Percentiles rank a stretch among this genome's conserved stretches.
Conservation (phyloP, 768 basidiomycete genomes). For the Rhodocollybia butyracea region DNA sequence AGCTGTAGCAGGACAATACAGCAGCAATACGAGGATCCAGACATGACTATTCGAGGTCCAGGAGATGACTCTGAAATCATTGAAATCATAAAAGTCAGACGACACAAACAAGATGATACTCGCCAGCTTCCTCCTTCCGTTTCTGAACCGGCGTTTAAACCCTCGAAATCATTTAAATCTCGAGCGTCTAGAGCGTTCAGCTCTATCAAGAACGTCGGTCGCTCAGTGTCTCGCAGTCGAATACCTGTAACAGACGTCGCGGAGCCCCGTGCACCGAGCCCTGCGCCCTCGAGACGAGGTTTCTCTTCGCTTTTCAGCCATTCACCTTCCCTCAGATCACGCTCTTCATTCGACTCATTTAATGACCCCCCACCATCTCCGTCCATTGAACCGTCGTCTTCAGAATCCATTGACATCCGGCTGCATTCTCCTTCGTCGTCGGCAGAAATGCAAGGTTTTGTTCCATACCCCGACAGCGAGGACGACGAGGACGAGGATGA, state of each 20-base stretch:
- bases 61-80: slow-evolving; percentile 54
- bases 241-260: slow-evolving; percentile 31
- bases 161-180: slow-evolving; percentile 39
- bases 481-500: slow-evolving; percentile 14
- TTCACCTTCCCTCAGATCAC: slow-evolving; percentile 3
- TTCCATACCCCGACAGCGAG: slow-evolving; percentile 20
- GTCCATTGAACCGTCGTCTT: neutral
- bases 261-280: slow-evolving; percentile 25
- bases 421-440: slow-evolving; percentile 28
- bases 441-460: slow-evolving; percentile 25
- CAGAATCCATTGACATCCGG: neutral
- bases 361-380: neutral
- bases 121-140: neutral
- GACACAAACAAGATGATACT: slow-evolving; percentile 20
- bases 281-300: slow-evolving; percentile 35
- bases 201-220: slow-evolving; percentile 43
- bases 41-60: slow-evolving; percentile 15
- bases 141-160: slow-evolving; percentile 23
- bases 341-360: slow-evolving; percentile 8
- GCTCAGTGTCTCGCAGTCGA: slow-evolving; percentile 23
- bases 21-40: slow-evolving; percentile 20
- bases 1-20: slow-evolving; percentile 22
- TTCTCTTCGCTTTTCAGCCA: slow-evolving; percentile 7
- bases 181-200: slow-evolving; percentile 46
- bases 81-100: slow-evolving; percentile 58